A percentile compares a stretch with the other conserved stretches of the same genome.
Conservation (phyloP, 2,329 filamentous ascomycete species). For the Scedosporium minutisporum region DNA sequence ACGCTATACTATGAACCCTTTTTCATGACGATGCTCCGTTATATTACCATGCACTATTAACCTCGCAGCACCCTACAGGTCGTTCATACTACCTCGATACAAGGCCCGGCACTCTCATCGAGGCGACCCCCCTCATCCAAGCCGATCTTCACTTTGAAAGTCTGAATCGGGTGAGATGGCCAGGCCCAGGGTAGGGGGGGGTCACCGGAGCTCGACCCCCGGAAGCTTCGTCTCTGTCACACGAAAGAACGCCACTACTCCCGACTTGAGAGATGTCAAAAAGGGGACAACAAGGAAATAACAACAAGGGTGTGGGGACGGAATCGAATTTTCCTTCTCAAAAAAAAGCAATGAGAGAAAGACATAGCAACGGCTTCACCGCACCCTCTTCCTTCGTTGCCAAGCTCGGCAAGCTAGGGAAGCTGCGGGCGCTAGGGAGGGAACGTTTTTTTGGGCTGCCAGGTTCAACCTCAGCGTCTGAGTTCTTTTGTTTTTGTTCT, state of each 20-base stretch:
- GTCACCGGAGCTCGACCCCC: too few relatives aligned
- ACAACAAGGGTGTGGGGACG: neutral
- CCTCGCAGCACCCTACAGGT: neutral
- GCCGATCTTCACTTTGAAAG: neutral
- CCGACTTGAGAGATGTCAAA: neutral
- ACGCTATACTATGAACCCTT: too few relatives aligned
- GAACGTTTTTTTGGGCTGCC: neutral
- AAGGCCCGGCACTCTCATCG: neutral
- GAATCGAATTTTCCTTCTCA: neutral
- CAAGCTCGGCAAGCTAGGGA: too few relatives aligned
- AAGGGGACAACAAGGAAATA: neutral
- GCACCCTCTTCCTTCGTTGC: too few relatives aligned
- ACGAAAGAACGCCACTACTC: too few relatives aligned
- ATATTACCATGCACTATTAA: too few relatives aligned
- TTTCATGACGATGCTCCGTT: too few relatives aligned
- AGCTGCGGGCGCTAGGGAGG: neutral
- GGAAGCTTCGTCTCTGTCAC: too few relatives aligned
- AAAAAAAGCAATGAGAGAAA: too few relatives aligned
- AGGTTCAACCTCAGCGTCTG: neutral
- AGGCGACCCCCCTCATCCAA: neutral
- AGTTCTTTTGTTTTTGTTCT: neutral
- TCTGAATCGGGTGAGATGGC: neutral
- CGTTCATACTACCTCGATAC: neutral
- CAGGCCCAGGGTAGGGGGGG: too few relatives aligned
- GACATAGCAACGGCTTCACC: too few relatives aligned